Conservation (phyloP, 257 asterid species). For the Solanum sitiens region DNA sequence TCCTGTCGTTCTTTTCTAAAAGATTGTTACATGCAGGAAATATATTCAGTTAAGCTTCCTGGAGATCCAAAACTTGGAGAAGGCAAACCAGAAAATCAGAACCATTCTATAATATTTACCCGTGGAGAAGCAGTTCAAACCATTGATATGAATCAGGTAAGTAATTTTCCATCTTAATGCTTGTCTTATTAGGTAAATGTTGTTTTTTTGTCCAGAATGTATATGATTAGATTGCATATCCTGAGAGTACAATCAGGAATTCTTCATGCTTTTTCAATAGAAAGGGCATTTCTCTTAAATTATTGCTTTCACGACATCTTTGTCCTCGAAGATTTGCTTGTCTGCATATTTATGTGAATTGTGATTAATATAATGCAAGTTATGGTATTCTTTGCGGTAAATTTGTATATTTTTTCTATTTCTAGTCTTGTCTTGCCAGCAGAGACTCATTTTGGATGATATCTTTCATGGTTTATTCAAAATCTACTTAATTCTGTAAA, state of each 20-base stretch:
- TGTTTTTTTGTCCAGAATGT: background rate
- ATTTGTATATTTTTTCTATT: background rate
- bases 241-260: background rate
- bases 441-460: background rate
- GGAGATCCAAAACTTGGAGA: slow-evolving; percentile 99
- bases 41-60: slow-evolving; percentile 90
- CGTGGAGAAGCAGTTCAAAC: slow-evolving; percentile 99
- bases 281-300: background rate
- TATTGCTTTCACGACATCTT: background rate
- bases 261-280: background rate
- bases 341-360: background rate
- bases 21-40: slow-evolving; percentile 42
- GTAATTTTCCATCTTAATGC: background rate
- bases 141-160: slow-evolving; percentile 97
- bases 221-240: background rate
- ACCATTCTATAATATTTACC: slow-evolving; percentile 90
- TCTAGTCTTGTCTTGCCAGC: background rate
- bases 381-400: background rate
- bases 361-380: background rate
- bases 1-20: background rate
- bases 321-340: background rate
- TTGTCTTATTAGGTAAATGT: background rate
- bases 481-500: background rate
- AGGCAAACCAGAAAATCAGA: slow-evolving; percentile 98
- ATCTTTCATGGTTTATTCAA: background rate